phyloP scores from a whole-genome alignment of 208 protist genomes.

The Leishmania braziliensis region DNA sequence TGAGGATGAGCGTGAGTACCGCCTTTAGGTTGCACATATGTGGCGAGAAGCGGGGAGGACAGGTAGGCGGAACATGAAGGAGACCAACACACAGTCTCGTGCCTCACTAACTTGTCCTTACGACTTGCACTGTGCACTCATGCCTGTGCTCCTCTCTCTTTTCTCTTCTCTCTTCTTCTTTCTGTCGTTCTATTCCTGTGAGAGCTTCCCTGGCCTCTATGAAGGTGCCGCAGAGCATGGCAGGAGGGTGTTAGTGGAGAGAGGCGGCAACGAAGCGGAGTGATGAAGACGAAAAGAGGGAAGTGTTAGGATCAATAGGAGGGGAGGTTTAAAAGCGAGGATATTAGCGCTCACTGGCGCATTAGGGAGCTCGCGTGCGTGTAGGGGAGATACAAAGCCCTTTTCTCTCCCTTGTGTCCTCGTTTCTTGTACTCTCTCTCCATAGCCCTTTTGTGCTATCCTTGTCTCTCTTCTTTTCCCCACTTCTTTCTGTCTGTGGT shows the following conservation, averaged over 20 bases:
- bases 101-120: not conserved
- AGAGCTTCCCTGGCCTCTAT: not conserved
- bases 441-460: not conserved
- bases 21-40: constrained; percentile 40
- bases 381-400: not conserved
- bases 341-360: not conserved
- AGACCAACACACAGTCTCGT: not conserved
- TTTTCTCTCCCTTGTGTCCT: constrained; percentile 4
- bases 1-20: constrained; percentile 60
- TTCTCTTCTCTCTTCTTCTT: not conserved
- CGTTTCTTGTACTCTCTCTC: constrained; percentile 8
- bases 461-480: not conserved
- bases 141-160: not conserved
- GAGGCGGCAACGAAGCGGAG: not conserved
- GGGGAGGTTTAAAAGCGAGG: not conserved
- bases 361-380: not conserved
- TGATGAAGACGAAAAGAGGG: not conserved
- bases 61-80: not conserved
- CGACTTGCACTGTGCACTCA: not conserved
- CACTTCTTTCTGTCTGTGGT: not conserved
- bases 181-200: not conserved
- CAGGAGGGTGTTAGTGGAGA: not conserved
- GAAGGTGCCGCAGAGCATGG: not conserved
- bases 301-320: not conserved
- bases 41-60: too few species aligned